These are phyloP conservation scores for Rhodotorula sphaerocarpa DNA, from an alignment of 768 basidiomycete species.

Conservation along the genomic window DNA sequence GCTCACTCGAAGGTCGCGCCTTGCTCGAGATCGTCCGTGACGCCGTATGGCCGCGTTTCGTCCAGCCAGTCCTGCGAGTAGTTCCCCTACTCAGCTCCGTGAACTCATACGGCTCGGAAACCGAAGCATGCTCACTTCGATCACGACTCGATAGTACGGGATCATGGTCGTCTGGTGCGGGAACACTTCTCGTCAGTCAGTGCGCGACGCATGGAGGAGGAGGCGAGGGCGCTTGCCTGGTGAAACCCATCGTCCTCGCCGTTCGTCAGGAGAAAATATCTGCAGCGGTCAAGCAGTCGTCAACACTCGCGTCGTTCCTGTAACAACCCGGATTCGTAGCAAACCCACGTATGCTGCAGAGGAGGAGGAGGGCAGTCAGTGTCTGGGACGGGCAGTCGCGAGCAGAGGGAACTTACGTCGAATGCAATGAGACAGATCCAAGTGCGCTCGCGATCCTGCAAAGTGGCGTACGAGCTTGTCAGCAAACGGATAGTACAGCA, in stretches of 20 bases:
- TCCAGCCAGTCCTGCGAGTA: constrained; percentile 13
- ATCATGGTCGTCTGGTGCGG: background rate
- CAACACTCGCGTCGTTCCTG: no score
- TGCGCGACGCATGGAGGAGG: background rate
- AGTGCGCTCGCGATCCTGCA: constrained; percentile 17
- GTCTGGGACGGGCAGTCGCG: background rate
- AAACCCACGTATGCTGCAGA: background rate
- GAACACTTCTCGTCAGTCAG: background rate
- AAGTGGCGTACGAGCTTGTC: background rate
- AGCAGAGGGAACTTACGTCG: background rate
- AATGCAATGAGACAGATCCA: background rate
- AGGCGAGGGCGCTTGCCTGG: background rate
- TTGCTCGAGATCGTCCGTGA: constrained; percentile 22
- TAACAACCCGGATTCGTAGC: no score
- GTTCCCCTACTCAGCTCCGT: no score
- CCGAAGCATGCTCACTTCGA: background rate
- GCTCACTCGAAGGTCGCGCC: constrained; percentile 14
- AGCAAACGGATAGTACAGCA: no score
- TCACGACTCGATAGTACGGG: constrained; percentile 1
- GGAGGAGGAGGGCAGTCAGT: background rate
- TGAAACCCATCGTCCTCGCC: background rate
- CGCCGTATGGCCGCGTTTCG: constrained; percentile 13
- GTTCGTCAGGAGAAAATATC: background rate
- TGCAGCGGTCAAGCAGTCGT: background rate
- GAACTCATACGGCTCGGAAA: background rate